Conservation (phyloP, 352 stramenopile genomes). For the Phytopythium mirpurense region DNA sequence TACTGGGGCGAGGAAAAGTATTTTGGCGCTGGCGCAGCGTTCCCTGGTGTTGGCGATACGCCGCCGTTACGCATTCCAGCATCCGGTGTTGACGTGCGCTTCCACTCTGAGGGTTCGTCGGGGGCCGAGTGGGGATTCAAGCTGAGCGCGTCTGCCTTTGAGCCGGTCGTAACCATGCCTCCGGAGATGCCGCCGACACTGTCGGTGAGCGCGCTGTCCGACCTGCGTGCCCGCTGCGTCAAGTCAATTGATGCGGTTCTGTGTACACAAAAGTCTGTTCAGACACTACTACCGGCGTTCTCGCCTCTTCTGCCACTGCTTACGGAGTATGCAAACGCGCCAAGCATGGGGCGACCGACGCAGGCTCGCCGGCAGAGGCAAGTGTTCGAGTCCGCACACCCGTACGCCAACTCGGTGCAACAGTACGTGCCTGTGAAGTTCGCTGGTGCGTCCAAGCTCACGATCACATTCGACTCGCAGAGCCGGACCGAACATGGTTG, state of each 20-base stretch:
- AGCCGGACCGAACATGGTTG: slow-evolving; percentile 60
- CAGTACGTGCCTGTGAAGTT: slow-evolving; percentile 82
- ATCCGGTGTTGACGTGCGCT: slow-evolving; percentile 59
- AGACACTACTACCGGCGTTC: slow-evolving; percentile 11
- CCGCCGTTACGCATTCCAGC: slow-evolving; percentile 64
- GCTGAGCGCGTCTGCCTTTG: slow-evolving; percentile 60
- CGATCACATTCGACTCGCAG: slow-evolving; percentile 68
- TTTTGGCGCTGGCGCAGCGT: slow-evolving; percentile 41
- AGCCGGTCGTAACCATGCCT: slow-evolving; percentile 41
- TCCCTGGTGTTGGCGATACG: slow-evolving; percentile 50
- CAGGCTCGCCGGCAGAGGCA: slow-evolving; percentile 46
- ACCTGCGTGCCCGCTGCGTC: slow-evolving; percentile 53
- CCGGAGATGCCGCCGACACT: slow-evolving; percentile 51
- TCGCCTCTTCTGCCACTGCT: slow-evolving; percentile 26
- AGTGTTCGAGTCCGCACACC: slow-evolving; percentile 82
- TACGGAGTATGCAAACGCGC: slow-evolving; percentile 35
- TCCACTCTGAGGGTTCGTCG: slow-evolving; percentile 51
- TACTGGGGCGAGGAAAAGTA: slow-evolving; percentile 78
- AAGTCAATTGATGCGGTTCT: slow-evolving; percentile 43
- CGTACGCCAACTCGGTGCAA: slow-evolving; percentile 75
- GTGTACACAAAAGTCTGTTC: slow-evolving; percentile 12
- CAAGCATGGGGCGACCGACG: slow-evolving; percentile 36
- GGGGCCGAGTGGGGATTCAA: slow-evolving; percentile 79
- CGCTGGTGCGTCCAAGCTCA: slow-evolving; percentile 47
- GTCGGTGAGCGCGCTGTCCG: slow-evolving; percentile 31